Evolutionary conservation across 2,329 filamentous ascomycete genomes (phyloP).

Genomic region (Aspergillus arachidicola): DNA sequence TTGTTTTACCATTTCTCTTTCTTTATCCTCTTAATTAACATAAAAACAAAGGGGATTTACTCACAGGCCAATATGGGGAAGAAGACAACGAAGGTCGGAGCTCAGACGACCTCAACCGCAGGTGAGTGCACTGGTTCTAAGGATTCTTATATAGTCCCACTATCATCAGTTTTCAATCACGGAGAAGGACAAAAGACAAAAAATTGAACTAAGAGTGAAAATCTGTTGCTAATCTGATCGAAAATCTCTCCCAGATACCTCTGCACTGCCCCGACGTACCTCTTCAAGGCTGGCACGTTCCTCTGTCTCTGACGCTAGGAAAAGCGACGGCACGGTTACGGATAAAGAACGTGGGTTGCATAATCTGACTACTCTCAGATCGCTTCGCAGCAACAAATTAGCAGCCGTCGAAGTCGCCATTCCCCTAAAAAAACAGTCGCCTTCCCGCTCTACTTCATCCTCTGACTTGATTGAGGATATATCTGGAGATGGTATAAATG

Average conservation of each 20-base stretch:
- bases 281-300: slow-evolving; percentile 26
- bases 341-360: slow-evolving; percentile 9
- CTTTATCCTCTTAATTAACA: neutral
- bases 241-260: slow-evolving; percentile 4
- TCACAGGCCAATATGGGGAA: slow-evolving; percentile 12
- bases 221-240: neutral
- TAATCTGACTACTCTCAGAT: neutral
- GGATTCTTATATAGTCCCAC: neutral
- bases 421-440: slow-evolving; percentile 28
- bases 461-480: slow-evolving; percentile 44
- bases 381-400: neutral
- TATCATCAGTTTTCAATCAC: neutral
- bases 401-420: slow-evolving; percentile 34
- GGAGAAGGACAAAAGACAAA: neutral
- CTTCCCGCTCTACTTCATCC: slow-evolving; percentile 34
- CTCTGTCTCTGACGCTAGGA: slow-evolving; percentile 14
- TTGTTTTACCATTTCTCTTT: neutral
- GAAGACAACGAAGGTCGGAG: slow-evolving; percentile 9
- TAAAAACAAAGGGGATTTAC: neutral
- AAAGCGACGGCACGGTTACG: slow-evolving; percentile 1
- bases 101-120: slow-evolving; percentile 4
- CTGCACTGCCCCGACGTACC: slow-evolving; percentile 23
- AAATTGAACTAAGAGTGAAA: neutral
- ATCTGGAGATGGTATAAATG: slow-evolving; percentile 49
- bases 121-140: slow-evolving; percentile 5